Conservation (phyloP, 2,329 filamentous ascomycete species). For the Fonsecaea erecta region DNA sequence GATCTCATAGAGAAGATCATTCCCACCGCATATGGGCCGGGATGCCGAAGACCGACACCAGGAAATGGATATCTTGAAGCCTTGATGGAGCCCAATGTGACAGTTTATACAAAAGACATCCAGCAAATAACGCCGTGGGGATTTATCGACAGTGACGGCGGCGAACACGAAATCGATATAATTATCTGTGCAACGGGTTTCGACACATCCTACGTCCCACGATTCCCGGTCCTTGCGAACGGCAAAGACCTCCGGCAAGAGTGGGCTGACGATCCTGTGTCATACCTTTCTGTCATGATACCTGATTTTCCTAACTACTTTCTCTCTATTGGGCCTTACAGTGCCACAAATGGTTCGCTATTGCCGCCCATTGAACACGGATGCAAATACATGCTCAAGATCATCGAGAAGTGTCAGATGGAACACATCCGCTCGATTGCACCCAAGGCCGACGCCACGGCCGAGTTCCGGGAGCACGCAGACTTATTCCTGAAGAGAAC, state of each 20-base stretch:
- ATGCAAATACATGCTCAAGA: conserved; percentile 39
- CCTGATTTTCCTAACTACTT: conserved; percentile 43
- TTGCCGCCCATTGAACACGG: conserved; percentile 33
- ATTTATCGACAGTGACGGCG: conserved; percentile 13
- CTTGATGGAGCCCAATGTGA: conserved; percentile 63
- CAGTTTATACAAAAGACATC: conserved; percentile 54
- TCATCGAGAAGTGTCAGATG: conserved; percentile 40
- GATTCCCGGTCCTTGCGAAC: conserved; percentile 13
- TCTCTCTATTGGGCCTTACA: conserved; percentile 40
- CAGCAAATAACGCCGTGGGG: conserved; percentile 15
- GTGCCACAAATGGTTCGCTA: conserved; percentile 38
- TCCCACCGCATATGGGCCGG: conserved; percentile 50
- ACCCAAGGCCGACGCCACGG: conserved; percentile 38
- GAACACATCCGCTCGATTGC: conserved; percentile 41
- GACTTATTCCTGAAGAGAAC: conserved; percentile 42
- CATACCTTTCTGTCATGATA: conserved; percentile 37
- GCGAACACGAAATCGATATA: not conserved
- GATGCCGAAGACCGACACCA: conserved; percentile 51
- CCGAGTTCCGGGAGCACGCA: conserved; percentile 41
- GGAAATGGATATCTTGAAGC: conserved; percentile 53
- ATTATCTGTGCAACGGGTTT: not conserved
- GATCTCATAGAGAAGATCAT: conserved; percentile 52
- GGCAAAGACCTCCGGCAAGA: conserved; percentile 16
- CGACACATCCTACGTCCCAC: conserved; percentile 22
- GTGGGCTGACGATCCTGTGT: conserved; percentile 40